A percentile compares a stretch with the other conserved stretches of the same genome.
Conservation (phyloP, 768 basidiomycete genomes). For the Termitomyces sp. region DNA sequence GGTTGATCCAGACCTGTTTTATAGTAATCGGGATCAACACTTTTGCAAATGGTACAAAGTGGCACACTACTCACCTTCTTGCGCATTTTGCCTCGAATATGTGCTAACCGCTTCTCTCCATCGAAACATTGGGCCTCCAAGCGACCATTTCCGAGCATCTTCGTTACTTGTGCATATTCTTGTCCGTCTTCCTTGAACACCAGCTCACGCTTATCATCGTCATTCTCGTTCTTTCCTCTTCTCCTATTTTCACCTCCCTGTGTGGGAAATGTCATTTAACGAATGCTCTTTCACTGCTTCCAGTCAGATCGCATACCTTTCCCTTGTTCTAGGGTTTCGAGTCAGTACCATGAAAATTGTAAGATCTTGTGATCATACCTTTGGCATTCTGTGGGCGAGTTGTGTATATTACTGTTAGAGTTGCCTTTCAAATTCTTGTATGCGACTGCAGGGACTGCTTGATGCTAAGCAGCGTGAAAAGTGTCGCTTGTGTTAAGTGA, state of each 20-base stretch:
- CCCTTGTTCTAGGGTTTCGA: constrained; percentile 58
- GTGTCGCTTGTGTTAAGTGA: constrained; percentile 5
- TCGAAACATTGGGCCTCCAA: constrained; percentile 97
- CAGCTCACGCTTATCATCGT: constrained; percentile 96
- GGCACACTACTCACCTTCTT: constrained; percentile 76
- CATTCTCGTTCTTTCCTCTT: constrained; percentile 99
- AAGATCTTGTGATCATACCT: constrained; percentile 29
- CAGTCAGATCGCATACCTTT: constrained; percentile 46
- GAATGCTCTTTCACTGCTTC: neutral
- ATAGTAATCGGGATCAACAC: constrained; percentile 2
- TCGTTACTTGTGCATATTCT: constrained; percentile 96
- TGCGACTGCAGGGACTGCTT: constrained; percentile 8
- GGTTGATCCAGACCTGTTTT: constrained; percentile 98
- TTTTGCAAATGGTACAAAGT: neutral
- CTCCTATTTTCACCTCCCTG: constrained; percentile 99
- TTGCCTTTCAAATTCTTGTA: constrained; percentile 5
- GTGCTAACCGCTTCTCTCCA: constrained; percentile 95
- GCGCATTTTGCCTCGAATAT: constrained; percentile 98
- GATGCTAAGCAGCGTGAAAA: neutral
- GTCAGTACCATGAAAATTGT: constrained; percentile 14
- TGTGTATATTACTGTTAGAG: constrained; percentile 7
- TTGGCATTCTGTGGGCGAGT: constrained; percentile 41
- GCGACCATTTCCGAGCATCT: constrained; percentile 98
- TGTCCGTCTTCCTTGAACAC: constrained; percentile 99
- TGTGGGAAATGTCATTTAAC: neutral